phyloP scores from a whole-genome alignment of 164 flowering plant genomes.

The Euptelea pleiosperma region DNA sequence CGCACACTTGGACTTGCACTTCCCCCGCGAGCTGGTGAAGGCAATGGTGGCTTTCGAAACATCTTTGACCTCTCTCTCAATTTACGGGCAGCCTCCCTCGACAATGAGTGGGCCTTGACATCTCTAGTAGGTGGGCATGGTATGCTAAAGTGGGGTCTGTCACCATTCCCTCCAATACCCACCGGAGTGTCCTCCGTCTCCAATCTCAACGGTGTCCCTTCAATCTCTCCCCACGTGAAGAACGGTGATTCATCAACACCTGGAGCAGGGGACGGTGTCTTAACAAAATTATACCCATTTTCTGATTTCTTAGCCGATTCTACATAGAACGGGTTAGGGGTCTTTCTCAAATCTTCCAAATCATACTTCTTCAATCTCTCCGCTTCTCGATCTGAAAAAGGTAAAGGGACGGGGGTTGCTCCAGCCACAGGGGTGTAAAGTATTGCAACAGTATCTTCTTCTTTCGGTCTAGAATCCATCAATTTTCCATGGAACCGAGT shows the following conservation, averaged over 20 bases:
- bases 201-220: conserved; percentile 90
- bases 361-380: conserved; percentile 76
- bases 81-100: conserved; percentile 89
- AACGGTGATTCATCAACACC: conserved; percentile 92
- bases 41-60: conserved; percentile 89
- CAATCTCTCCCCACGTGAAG: conserved; percentile 98
- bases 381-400: conserved; percentile 42
- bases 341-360: conserved; percentile 83
- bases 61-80: conserved; percentile 79
- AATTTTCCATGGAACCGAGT: conserved; percentile 78
- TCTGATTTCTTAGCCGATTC: conserved; percentile 70
- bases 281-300: conserved; percentile 78
- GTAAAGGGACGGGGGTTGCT: conserved; percentile 52
- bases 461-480: conserved; percentile 55
- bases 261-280: conserved; percentile 90
- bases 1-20: conserved; percentile 84
- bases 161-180: conserved; percentile 74
- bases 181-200: conserved; percentile 78
- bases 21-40: conserved; percentile 72
- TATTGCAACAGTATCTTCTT: conserved; percentile 67
- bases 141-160: conserved; percentile 78
- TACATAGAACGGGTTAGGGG: conserved; percentile 69
- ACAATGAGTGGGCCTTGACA: conserved; percentile 77
- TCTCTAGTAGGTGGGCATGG: conserved; percentile 73
- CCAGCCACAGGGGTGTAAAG: conserved; percentile 77